A percentile compares a stretch with the other conserved stretches of the same genome.
phyloP scores from a whole-genome alignment of 2,329 filamentous ascomycete genomes.

The Cadophora sp. region DNA sequence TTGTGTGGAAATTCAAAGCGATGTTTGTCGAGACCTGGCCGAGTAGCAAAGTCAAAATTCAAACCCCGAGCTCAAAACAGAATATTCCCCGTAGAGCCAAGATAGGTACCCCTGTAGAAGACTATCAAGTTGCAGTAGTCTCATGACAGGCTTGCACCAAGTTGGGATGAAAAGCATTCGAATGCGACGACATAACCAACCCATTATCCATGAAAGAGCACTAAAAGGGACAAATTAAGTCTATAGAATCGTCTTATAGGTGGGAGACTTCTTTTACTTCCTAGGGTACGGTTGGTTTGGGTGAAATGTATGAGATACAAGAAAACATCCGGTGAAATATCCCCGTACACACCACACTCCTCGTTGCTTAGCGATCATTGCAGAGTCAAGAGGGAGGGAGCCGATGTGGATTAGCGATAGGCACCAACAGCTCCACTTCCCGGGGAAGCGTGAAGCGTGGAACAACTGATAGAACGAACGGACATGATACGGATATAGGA shows the following conservation, averaged over 20 bases:
- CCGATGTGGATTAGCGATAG: neutral
- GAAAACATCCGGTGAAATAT: neutral
- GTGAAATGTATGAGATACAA: neutral
- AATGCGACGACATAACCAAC: neutral
- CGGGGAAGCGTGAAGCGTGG: neutral
- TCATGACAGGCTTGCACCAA: neutral
- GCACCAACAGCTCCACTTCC: neutral
- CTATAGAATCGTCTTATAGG: neutral
- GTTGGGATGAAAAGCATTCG: neutral
- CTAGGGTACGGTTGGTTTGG: neutral
- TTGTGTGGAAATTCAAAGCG: neutral
- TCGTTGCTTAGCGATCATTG: neutral
- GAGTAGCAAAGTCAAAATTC: neutral
- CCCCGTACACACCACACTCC: neutral
- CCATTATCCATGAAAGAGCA: neutral
- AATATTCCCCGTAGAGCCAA: constrained; percentile 2
- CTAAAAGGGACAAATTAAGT: neutral
- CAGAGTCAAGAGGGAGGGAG: neutral
- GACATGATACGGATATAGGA: neutral
- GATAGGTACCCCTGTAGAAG: neutral
- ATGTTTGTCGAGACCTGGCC: neutral
- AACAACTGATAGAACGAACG: neutral
- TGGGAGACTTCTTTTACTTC: neutral
- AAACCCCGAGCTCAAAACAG: constrained; percentile 10
- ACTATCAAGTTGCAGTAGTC: neutral